These are phyloP conservation scores for Candida easanensis DNA, from an alignment of 805 yeast genomes.

Conservation along the genomic window DNA sequence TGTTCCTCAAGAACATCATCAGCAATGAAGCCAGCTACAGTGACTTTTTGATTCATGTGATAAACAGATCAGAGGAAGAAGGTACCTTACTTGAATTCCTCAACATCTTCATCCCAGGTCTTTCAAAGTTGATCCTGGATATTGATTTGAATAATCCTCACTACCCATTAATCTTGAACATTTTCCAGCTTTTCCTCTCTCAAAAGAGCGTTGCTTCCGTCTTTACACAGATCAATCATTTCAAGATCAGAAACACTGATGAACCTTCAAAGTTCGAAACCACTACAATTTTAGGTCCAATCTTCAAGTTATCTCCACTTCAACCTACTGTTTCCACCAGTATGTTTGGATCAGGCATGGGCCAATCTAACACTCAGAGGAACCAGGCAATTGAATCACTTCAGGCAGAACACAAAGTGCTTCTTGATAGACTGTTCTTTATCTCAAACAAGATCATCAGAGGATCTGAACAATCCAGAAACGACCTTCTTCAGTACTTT, in stretches of 20 bases:
- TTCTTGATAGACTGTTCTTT: conserved; percentile 61
- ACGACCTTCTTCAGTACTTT: conserved; percentile 62
- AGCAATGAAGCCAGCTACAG: conserved; percentile 28
- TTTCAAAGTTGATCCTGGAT: conserved; percentile 34
- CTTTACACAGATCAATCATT: conserved; percentile 55
- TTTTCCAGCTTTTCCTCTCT: conserved; percentile 55
- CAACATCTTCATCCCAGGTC: conserved; percentile 41
- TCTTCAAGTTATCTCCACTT: conserved; percentile 73
- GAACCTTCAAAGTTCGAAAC: conserved; percentile 55
- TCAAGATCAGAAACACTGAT: conserved; percentile 41
- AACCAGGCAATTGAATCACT: conserved; percentile 54
- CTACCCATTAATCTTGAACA: conserved; percentile 51
- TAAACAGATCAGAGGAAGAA: conserved; percentile 61
- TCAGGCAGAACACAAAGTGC: conserved; percentile 59
- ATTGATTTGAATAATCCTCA: conserved; percentile 48
- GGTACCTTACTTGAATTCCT: conserved; percentile 61
- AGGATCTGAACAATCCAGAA: conserved; percentile 64
- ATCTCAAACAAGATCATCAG: conserved; percentile 74
- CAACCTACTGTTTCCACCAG: conserved; percentile 47
- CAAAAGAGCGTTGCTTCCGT: conserved; percentile 60
- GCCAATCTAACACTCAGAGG: conserved; percentile 40
- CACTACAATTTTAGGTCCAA: conserved; percentile 71
- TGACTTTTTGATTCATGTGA: conserved; percentile 55
- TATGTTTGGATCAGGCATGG: conserved; percentile 36
- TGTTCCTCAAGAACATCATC: conserved; percentile 30